A percentile compares a stretch with the other conserved stretches of the same genome.
These are phyloP conservation scores for Vanilla planifolia DNA, from an alignment of 106 monocot species.

Conservation along the genomic window DNA sequence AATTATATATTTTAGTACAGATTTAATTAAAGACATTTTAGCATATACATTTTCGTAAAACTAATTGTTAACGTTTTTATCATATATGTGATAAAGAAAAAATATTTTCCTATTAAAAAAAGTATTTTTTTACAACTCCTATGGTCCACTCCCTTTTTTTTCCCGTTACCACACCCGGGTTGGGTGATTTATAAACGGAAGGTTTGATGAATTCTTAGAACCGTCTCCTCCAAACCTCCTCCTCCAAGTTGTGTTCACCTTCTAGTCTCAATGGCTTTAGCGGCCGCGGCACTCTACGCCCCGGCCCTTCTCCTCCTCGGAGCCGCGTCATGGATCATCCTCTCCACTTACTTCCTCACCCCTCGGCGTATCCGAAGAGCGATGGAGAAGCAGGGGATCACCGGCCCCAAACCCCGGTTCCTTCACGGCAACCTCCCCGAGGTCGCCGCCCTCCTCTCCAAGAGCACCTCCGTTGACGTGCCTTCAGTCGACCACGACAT, in stretches of 20 bases:
- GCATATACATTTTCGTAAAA: too few relatives aligned
- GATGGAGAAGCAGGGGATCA: slow-evolving; percentile 67
- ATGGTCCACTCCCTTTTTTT: too few relatives aligned
- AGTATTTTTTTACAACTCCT: too few relatives aligned
- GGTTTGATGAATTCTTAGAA: too few relatives aligned
- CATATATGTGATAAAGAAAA: too few relatives aligned
- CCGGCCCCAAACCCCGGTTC: slow-evolving; percentile 48
- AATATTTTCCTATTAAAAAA: too few relatives aligned
- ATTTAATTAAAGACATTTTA: too few relatives aligned
- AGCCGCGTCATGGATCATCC: slow-evolving; percentile 32
- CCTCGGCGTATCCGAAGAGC: slow-evolving; percentile 42
- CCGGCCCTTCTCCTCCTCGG: slow-evolving; percentile 16
- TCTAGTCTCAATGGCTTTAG: background rate
- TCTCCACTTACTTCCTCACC: slow-evolving; percentile 58
- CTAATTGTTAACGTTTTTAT: too few relatives aligned
- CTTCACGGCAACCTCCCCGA: slow-evolving; percentile 74
- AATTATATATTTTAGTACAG: too few relatives aligned
- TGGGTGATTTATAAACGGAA: too few relatives aligned
- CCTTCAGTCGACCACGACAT: slow-evolving; percentile 51
- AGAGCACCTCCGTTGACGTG: slow-evolving; percentile 54
- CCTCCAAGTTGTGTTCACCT: background rate
- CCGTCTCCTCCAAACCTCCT: background rate
- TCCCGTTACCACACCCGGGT: too few relatives aligned
- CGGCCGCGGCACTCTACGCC: background rate
- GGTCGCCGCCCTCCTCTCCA: slow-evolving; percentile 35